phyloP scores from a whole-genome alignment of 257 asterid genomes.

The Datura wrightii region DNA sequence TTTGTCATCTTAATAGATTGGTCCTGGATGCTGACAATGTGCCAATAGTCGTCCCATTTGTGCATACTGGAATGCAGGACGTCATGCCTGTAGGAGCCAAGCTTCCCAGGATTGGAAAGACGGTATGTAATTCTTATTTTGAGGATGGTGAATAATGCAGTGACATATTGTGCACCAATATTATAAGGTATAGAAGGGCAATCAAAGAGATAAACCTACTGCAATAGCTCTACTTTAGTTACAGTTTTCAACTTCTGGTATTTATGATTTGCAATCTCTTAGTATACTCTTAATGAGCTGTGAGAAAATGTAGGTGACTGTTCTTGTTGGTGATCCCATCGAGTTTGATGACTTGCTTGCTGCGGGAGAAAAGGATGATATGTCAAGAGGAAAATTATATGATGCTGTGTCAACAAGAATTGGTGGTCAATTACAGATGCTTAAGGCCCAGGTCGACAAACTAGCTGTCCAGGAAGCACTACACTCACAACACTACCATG shows the following conservation, averaged over 20 bases:
- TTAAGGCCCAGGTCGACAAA: conserved; percentile 73
- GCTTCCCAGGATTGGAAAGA: conserved; percentile 84
- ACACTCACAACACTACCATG: conserved; percentile 40
- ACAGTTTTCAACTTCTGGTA: background rate
- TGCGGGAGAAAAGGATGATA: conserved; percentile 45
- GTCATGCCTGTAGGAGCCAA: conserved; percentile 93
- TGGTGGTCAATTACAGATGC: conserved; percentile 58
- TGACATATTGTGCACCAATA: background rate
- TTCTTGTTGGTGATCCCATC: conserved; percentile 89
- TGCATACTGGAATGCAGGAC: conserved; percentile 92
- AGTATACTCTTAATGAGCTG: conserved; percentile 26
- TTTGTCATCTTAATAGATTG: conserved; percentile 55
- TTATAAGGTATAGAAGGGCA: background rate
- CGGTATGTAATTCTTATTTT: conserved; percentile 47
- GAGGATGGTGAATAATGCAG: background rate
- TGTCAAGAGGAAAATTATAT: conserved; percentile 68
- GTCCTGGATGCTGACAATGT: conserved; percentile 75
- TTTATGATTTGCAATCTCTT: background rate
- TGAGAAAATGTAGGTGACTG: conserved; percentile 67
- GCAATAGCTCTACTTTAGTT: background rate
- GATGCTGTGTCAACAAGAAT: conserved; percentile 77
- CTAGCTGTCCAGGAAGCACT: conserved; percentile 56
- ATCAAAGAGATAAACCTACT: background rate
- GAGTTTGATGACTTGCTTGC: conserved; percentile 65
- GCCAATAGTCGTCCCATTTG: conserved; percentile 88